Evolutionary conservation across 2,329 filamentous ascomycete genomes (phyloP), one percentile per base, ranked within the genome.

Genomic region (Ambrosiella beaveri): DNA sequence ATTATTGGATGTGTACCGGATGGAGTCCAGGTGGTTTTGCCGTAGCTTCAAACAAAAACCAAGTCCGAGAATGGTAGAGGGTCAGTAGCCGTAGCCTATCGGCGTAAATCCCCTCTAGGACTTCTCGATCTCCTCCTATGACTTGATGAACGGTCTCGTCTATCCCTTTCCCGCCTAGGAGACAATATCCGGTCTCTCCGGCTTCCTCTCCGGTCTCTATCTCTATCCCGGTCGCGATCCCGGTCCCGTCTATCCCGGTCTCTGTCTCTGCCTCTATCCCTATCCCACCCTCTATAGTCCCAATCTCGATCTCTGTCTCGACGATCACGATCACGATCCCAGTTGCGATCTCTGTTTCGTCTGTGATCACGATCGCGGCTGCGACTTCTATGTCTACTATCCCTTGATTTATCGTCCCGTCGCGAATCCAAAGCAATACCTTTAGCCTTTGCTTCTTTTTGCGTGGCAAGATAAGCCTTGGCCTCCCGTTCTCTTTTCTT

Each of bases 401-500:
- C 47, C 19, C 19, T 63, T 51, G 65, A 59, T 64, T 63, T 15
- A 57, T 57, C 59, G 64, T 64, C 67, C 56, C 56, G 19, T 38
- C 56, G 39, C 17, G 36, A n/a, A 19, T 50, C 59, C 12, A 19
- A 68, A 1, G 78, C 77, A 45, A 80, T 66, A 7, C 79, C 79
- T 65, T 82, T 82, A 53, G 74, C 74, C 37, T 77, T 73, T 38
- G 80, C 79, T 63, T 82, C 79, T 61, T 78, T 76, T 63, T 81
- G 78, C 2, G 78, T 79, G 6, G 79, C 79, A 41, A 82, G 70
- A 63, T 83, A 84, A 3, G 78, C 79, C 65, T 81, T 82, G 44
- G 81, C 81, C 66, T 83, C 80, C 62, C 75, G 75, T 65, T 82
- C 79, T 55, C 80, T 75, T 65, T 80, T 79, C 65, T 74, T 78